Base-by-base conservation (phyloP, 768 basidiomycete genomes). In the Galerina sulciceps region DNA sequence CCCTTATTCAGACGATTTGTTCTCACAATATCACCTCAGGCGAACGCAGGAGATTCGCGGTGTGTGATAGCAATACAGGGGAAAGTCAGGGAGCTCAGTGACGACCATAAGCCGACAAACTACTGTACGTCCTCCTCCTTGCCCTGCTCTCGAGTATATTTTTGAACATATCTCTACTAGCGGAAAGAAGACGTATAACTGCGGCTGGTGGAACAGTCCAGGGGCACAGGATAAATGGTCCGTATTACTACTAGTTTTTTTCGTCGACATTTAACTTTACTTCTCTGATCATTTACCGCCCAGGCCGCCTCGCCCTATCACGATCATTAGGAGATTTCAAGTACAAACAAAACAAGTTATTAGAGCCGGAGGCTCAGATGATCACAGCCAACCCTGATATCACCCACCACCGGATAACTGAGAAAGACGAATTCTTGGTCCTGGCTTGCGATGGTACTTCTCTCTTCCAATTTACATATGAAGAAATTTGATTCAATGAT, bases 291-390 rank as follows among this genome's bases (percentile, higher is more conserved):
- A 55, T 59, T 54, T 49, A 26, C 47, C n/a, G n/a, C n/a, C 44
- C 66, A 97, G 96, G 96, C 62, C 99, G 99, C 71, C 87, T 99
- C 57, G 96, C 97, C 0, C 77, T 99, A 38, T 96, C 96, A 14
- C 84, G 97, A 65, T 97, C 97, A 4, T 77, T 99, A 23, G 97
- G 97, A 55, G 97, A 99, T 73, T 99, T 99, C 71, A 94, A 97
- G 63, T 99, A 97, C 83, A 99, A 99, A 81, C 95, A 96, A 77
- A 96, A 96, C 70, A 85, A 85, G 46, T 74, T 83, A n/a, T 74
- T 98, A 9, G 73, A 83, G 40, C 88, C 96, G 14, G 96, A 99
- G 75, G 84, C 86, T 49, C 97, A 99, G 74, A 88, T 96, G 57
- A 97, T 99, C 65, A 99, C 97, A 1, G 85, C 93, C 40, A 86